Evolutionary conservation across 1,139 yeast species (phyloP).

Genomic region (Zhuliangozyma blackwelliae): DNA sequence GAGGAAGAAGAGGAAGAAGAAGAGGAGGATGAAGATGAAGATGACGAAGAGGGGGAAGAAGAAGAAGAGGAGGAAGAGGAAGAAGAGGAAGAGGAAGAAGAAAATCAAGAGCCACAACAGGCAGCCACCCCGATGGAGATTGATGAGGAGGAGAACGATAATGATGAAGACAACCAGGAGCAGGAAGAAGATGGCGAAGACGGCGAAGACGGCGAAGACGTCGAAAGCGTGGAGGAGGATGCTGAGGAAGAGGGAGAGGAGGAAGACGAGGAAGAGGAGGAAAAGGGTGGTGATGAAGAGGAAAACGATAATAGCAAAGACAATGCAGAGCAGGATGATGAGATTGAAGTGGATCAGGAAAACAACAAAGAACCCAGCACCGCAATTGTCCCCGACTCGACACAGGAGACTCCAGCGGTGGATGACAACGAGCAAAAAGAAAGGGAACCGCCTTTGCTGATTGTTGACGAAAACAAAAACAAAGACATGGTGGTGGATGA

Average conservation of each 20-base stretch:
- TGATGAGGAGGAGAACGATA: conserved; percentile 18
- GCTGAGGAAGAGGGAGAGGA: conserved; percentile 17
- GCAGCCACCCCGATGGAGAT: conserved; percentile 8
- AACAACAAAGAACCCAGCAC: conserved; percentile 4
- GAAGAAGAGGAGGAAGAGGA: conserved; percentile 9
- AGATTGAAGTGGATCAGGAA: conserved; percentile 12
- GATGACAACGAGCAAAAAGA: background rate
- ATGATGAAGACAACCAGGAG: conserved; percentile 17
- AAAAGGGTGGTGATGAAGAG: conserved; percentile 19
- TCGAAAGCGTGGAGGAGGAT: conserved; percentile 22
- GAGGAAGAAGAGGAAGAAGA: conserved; percentile 17
- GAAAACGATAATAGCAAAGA: conserved; percentile 15
- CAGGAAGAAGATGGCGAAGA: conserved; percentile 18
- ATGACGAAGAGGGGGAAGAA: conserved; percentile 15
- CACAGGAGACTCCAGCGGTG: too few relatives aligned
- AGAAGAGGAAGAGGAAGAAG: conserved; percentile 8
- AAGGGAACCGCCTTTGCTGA: background rate
- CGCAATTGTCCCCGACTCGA: background rate
- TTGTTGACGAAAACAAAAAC: too few relatives aligned
- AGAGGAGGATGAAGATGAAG: conserved; percentile 20
- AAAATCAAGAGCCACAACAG: too few relatives aligned
- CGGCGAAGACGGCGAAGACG: conserved; percentile 23
- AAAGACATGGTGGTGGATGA: too few relatives aligned
- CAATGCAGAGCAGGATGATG: conserved; percentile 8
- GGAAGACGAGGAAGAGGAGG: conserved; percentile 18